Evolutionary conservation across 345 rosid genomes (phyloP).

Genomic region (Firmiana major): DNA sequence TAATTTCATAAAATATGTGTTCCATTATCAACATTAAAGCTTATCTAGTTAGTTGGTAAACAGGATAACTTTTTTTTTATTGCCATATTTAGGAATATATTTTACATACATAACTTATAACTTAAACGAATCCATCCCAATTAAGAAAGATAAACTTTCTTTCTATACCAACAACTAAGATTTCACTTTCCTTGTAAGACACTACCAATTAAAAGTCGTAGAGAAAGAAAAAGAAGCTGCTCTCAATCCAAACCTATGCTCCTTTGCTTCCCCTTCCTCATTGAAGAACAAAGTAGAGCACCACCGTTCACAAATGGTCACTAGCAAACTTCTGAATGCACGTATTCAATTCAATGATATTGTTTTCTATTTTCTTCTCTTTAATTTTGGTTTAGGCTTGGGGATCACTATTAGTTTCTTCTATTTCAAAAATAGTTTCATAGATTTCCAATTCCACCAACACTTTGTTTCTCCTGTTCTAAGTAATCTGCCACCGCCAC

Average conservation of each 20-base stretch:
- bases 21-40: too few relatives aligned
- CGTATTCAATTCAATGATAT: neutral
- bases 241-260: neutral
- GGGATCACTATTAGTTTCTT: neutral
- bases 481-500: too few relatives aligned
- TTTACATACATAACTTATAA: too few relatives aligned
- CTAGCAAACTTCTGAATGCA: neutral
- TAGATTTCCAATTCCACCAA: neutral
- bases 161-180: too few relatives aligned
- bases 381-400: neutral
- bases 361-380: neutral
- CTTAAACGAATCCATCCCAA: too few relatives aligned
- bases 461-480: neutral
- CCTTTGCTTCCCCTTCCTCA: neutral
- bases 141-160: too few relatives aligned
- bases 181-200: too few relatives aligned
- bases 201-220: too few relatives aligned
- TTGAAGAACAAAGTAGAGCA: neutral
- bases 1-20: too few relatives aligned
- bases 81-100: too few relatives aligned
- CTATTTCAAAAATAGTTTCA: neutral
- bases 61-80: too few relatives aligned
- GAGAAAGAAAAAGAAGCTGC: neutral
- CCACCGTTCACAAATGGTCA: neutral
- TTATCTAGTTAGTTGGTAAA: too few relatives aligned